A percentile compares a stretch with the other conserved stretches of the same genome.
Conservation (phyloP, 495 filamentous ascomycete species). For the Platismatia glauca region DNA sequence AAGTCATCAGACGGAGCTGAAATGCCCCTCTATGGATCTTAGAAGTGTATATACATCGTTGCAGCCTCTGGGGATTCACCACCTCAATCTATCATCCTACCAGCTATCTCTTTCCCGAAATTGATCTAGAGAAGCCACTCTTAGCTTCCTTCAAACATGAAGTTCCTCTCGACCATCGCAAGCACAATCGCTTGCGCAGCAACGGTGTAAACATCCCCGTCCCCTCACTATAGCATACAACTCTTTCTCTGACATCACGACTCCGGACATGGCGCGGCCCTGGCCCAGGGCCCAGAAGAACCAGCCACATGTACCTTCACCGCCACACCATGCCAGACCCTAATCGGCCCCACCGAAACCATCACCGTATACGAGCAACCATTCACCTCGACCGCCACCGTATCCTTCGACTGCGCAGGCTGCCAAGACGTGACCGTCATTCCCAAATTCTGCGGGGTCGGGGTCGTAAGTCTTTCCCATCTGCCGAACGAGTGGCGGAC, state of each 20-base stretch:
- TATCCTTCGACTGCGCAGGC: slow-evolving; percentile 8
- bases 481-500: not conserved
- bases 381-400: not conserved
- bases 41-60: not conserved
- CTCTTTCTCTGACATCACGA: not conserved
- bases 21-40: not conserved
- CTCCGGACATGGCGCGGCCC: not conserved
- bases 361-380: slow-evolving; percentile 13
- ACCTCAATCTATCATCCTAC: not conserved
- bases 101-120: not conserved
- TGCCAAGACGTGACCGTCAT: not conserved
- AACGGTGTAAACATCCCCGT: not conserved
- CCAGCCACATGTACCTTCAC: slow-evolving; percentile 10
- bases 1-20: not conserved
- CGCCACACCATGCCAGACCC: not conserved
- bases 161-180: slow-evolving; percentile 1
- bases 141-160: slow-evolving; percentile 3
- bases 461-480: not conserved
- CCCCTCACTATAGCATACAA: not conserved
- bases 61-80: not conserved
- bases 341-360: not conserved
- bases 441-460: not conserved
- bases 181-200: slow-evolving; percentile 5
- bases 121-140: too few relatives aligned
- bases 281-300: slow-evolving; percentile 1